phyloP scores from a whole-genome alignment of 129 eudicot species.

The Lactuca sativa region DNA sequence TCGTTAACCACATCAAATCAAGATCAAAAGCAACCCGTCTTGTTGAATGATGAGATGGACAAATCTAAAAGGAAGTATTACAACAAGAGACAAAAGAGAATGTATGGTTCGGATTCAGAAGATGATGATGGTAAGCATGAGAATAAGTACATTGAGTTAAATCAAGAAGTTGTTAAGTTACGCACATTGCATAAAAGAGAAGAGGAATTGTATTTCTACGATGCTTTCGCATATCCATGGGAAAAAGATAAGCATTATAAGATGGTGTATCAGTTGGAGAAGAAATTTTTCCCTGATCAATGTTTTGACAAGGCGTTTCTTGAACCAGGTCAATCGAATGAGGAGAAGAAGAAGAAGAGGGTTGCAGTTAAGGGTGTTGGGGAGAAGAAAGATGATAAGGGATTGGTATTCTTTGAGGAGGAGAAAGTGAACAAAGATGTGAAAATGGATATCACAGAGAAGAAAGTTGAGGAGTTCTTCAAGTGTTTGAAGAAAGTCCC shows the following conservation, averaged over 20 bases:
- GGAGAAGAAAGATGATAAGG: constrained; percentile 31
- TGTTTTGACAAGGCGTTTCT: constrained; percentile 96
- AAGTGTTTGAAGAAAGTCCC: constrained; percentile 96
- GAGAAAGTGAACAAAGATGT: constrained; percentile 32
- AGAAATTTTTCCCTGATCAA: constrained; percentile 93
- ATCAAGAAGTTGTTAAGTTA: constrained; percentile 86
- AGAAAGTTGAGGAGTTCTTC: constrained; percentile 93
- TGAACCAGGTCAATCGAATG: constrained; percentile 62
- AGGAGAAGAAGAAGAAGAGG: constrained; percentile 27
- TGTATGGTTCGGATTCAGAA: constrained; percentile 88
- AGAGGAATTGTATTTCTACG: constrained; percentile 89
- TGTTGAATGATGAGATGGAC: constrained; percentile 38
- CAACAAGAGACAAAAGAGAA: constrained; percentile 72
- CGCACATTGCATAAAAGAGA: constrained; percentile 74
- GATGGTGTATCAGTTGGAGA: constrained; percentile 99
- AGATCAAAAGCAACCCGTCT: constrained; percentile 1
- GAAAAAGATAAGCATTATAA: constrained; percentile 97
- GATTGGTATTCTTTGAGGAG: constrained; percentile 69
- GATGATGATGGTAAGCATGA: constrained; percentile 34
- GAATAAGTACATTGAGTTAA: constrained; percentile 55
- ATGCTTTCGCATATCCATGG: constrained; percentile 92
- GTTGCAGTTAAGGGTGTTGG: not conserved
- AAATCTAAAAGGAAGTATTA: constrained; percentile 78
- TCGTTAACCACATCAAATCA: not conserved
- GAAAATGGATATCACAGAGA: constrained; percentile 70